Base-by-base conservation (phyloP, 2,329 filamentous ascomycete genomes). In the Rasamsonia emersonii region DNA sequence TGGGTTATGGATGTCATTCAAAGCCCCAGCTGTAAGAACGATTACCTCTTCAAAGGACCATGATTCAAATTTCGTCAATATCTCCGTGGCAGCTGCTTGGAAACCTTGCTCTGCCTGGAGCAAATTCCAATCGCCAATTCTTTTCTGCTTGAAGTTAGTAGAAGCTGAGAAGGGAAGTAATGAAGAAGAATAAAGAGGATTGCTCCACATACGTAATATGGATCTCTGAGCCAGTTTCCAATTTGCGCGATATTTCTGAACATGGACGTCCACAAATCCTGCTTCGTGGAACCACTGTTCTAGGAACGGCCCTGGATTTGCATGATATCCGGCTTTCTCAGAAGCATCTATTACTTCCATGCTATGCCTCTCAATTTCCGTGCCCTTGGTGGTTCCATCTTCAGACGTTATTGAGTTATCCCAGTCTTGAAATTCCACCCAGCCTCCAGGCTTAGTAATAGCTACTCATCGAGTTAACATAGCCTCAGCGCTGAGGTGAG, bases 371-470 rank as follows among this genome's bases (percentile, higher is more conserved):
- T 19, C 14, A 8, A 14, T 7, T 7, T 7, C 10, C 7, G 9
- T 29, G 9, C 14, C 9, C 7, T 14, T 13, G 9, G 8, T 13
- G 17, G 14, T 16, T 9, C 24, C 24, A 15, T 27, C 24, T 14
- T 10, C 9, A 27, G 24, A 27, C 9, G 14, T 8, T 10, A 19
- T 9, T 10, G 7, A 8, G 6, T 7, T 19, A 29, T 29, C 27
- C 9, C 9, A 16, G 16, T 29, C 27, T 18, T 29, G 27, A 15
- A 44, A 25, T 32, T 46, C 43, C 21, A 38, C 28, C 31, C 33
- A 45, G 6, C 44, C 44, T n/a, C 44, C 44, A 3, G 44, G 44
- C 14, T 27, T 27, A 11, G 14, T 11, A n/a, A 9, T 9, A 15
- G 24, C 24, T 27, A 11, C n/a, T n/a, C n/a, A n/a, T n/a, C n/a